Conservation (phyloP, 202 grass and related monocot genomes). For the Elaeis oleifera region DNA sequence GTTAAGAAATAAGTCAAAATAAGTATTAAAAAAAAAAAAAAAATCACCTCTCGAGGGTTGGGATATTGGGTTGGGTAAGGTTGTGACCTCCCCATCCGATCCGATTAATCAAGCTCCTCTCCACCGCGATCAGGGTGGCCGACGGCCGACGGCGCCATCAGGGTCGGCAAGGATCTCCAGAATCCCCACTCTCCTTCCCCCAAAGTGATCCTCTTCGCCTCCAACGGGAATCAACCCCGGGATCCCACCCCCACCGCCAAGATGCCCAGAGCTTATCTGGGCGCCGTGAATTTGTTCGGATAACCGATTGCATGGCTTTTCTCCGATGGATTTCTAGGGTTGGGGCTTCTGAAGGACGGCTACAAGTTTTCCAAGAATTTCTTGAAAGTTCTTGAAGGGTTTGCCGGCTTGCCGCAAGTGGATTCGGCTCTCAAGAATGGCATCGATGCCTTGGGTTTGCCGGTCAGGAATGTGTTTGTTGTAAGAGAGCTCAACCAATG, state of each 20-base stretch:
- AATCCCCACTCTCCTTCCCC: constrained; percentile 23
- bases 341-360: constrained; percentile 48
- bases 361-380: constrained; percentile 71
- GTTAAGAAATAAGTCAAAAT: too few species aligned
- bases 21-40: too few species aligned
- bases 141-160: constrained; percentile 31
- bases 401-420: constrained; percentile 66
- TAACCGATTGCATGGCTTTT: constrained; percentile 31
- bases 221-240: constrained; percentile 12
- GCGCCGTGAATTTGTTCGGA: constrained; percentile 51
- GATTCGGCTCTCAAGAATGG: constrained; percentile 58
- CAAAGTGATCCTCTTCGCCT: constrained; percentile 51
- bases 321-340: constrained; percentile 25
- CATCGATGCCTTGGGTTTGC: constrained; percentile 50
- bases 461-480: constrained; percentile 56
- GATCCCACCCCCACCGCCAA: constrained; percentile 30
- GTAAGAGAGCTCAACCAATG: constrained; percentile 46
- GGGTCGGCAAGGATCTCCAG: constrained; percentile 31
- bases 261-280: constrained; percentile 46
- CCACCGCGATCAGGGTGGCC: not conserved
- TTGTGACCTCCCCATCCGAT: constrained; percentile 33
- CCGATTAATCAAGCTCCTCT: constrained; percentile 54
- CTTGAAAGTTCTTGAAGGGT: constrained; percentile 65
- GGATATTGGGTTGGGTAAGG: constrained; percentile 18
- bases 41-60: constrained; percentile 18